These are phyloP conservation scores for Candida dajiaensis DNA, from an alignment of 805 yeast genomes.

Conservation along the genomic window DNA sequence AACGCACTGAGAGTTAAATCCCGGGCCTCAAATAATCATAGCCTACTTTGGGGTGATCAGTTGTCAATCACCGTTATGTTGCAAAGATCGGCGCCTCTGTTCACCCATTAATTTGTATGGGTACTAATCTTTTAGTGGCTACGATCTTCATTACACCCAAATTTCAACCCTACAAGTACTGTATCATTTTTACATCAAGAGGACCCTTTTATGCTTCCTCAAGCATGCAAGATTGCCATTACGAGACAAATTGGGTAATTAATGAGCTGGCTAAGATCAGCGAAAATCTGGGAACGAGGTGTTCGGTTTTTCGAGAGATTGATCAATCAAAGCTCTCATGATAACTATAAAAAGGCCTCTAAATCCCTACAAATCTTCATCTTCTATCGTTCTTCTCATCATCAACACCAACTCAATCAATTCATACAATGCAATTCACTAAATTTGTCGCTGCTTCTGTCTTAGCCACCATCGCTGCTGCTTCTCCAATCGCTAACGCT, in stretches of 20 bases:
- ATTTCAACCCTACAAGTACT: too few species aligned
- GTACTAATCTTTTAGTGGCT: background rate
- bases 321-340: background rate
- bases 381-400: too few species aligned
- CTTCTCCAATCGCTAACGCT: conserved; percentile 9
- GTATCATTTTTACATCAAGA: background rate
- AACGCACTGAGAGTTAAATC: too few species aligned
- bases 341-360: background rate
- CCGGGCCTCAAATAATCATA: too few species aligned
- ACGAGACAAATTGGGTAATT: background rate
- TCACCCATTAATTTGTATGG: background rate
- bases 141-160: background rate
- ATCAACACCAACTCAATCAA: background rate
- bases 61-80: background rate
- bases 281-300: background rate
- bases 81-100: background rate
- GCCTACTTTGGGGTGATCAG: too few species aligned
- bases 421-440: background rate
- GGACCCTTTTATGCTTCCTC: background rate
- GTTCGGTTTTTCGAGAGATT: background rate
- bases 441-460: background rate
- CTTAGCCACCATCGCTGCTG: conserved; percentile 5
- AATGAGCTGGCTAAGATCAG: background rate
- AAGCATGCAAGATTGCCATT: background rate
- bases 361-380: too few species aligned